Evolutionary conservation across 345 rosid species (phyloP).

Genomic region (Hypericum androsaemum): DNA sequence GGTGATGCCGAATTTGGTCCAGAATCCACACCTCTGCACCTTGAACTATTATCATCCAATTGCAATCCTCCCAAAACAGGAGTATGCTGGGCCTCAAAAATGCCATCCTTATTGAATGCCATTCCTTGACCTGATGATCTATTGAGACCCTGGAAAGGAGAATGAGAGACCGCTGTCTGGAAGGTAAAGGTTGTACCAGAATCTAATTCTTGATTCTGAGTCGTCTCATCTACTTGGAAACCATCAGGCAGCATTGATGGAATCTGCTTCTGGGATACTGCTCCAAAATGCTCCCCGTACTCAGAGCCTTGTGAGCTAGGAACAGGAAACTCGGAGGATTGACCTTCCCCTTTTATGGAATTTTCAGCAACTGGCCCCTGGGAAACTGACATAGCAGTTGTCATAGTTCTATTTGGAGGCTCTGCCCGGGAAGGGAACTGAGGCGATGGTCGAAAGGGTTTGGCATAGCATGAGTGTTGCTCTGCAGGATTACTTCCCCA

Average conservation of each 20-base stretch:
- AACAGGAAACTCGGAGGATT: slow-evolving; percentile 14
- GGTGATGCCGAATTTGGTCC: slow-evolving; percentile 21
- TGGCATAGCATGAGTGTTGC: slow-evolving; percentile 15
- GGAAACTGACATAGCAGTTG: slow-evolving; percentile 6
- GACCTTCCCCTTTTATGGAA: slow-evolving; percentile 14
- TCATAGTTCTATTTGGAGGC: slow-evolving; percentile 14
- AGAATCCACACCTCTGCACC: slow-evolving; percentile 17
- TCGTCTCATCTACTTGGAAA: slow-evolving; percentile 11
- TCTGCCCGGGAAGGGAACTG: slow-evolving; percentile 12
- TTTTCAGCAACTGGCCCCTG: slow-evolving; percentile 1
- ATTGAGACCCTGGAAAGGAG: slow-evolving; percentile 18
- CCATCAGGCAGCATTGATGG: slow-evolving; percentile 14
- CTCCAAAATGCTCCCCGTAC: slow-evolving; percentile 9
- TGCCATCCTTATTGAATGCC: slow-evolving; percentile 14
- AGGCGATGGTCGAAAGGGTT: slow-evolving; percentile 11
- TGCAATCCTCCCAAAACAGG: slow-evolving; percentile 12
- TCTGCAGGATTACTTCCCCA: slow-evolving; percentile 29
- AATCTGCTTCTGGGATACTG: slow-evolving; percentile 16
- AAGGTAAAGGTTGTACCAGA: slow-evolving; percentile 12
- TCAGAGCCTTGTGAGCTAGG: slow-evolving; percentile 4
- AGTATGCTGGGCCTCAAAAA: slow-evolving; percentile 11
- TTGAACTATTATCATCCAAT: slow-evolving; percentile 17
- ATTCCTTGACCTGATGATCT: slow-evolving; percentile 27
- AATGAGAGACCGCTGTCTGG: slow-evolving; percentile 10
- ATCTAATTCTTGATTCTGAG: slow-evolving; percentile 13